Percentiles rank a stretch among this genome's conserved stretches.
Evolutionary conservation across 2,329 filamentous ascomycete genomes (phyloP).

Genomic region (Aspergillus transmontanensis): DNA sequence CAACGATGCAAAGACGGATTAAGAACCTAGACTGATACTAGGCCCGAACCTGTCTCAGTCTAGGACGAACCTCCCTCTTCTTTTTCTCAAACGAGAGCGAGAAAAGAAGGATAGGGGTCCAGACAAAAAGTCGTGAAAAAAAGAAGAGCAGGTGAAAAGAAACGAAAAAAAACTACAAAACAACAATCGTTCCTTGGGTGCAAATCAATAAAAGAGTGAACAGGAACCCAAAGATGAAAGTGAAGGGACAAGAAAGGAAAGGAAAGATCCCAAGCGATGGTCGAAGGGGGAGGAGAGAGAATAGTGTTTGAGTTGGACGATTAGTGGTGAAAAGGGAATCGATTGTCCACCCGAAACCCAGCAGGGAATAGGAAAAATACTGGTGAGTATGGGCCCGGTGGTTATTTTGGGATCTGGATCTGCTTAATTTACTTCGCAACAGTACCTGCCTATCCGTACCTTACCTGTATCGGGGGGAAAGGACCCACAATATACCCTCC

Average conservation of each 20-base stretch:
- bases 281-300: constrained; percentile 31
- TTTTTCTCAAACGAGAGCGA: constrained; percentile 31
- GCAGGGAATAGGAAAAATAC: constrained; percentile 22
- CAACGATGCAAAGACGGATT: neutral
- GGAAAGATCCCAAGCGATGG: constrained; percentile 21
- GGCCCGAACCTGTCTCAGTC: constrained; percentile 18
- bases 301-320: constrained; percentile 25
- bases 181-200: constrained; percentile 1
- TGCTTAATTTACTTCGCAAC: constrained; percentile 22
- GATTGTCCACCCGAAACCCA: constrained; percentile 24
- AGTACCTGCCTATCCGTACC: constrained; percentile 14
- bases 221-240: constrained; percentile 17
- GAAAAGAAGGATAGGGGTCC: constrained; percentile 28
- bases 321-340: constrained; percentile 29
- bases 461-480: constrained; percentile 11
- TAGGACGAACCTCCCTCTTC: constrained; percentile 23
- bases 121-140: constrained; percentile 2
- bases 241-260: constrained; percentile 24
- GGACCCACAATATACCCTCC: constrained; percentile 2
- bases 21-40: constrained; percentile 11
- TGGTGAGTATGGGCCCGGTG: constrained; percentile 23
- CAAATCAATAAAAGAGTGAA: constrained; percentile 23
- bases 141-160: constrained; percentile 21
- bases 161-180: constrained; percentile 12
- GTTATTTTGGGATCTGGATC: constrained; percentile 35